A percentile compares a stretch with the other conserved stretches of the same genome.
phyloP scores from a whole-genome alignment of 2,329 filamentous ascomycete genomes.

The Fusarium sp. region DNA sequence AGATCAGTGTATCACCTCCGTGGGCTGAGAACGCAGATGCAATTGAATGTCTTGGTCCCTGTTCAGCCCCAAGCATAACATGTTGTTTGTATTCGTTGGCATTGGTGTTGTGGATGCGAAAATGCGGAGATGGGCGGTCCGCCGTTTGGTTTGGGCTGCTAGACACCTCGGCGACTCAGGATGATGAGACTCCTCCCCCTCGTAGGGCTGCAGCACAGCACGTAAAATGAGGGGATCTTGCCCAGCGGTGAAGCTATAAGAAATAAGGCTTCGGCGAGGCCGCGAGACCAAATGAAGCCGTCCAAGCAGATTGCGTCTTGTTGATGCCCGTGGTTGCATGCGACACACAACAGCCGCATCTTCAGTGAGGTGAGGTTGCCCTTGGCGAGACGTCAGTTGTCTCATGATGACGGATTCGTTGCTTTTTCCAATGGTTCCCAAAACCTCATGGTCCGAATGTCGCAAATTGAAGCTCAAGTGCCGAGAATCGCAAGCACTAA shows the following conservation, averaged over 20 bases:
- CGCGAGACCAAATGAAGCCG: conserved; percentile 23
- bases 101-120: background rate
- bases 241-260: conserved; percentile 43
- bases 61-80: background rate
- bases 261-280: conserved; percentile 38
- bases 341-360: conserved; percentile 21
- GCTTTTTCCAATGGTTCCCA: background rate
- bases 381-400: conserved; percentile 6
- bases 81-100: conserved; percentile 4
- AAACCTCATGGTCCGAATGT: background rate
- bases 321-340: conserved; percentile 27
- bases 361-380: background rate
- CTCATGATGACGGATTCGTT: background rate
- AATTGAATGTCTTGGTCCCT: conserved; percentile 10
- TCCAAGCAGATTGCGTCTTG: conserved; percentile 25
- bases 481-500: background rate
- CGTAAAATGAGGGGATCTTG: conserved; percentile 10
- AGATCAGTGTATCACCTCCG: conserved; percentile 30
- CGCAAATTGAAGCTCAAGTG: background rate
- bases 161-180: background rate
- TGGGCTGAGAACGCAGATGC: conserved; percentile 27
- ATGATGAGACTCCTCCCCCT: background rate
- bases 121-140: conserved; percentile 15
- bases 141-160: conserved; percentile 22
- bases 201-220: conserved; percentile 41